These are phyloP conservation scores for Rhodotorula taiwanensis DNA, from an alignment of 768 basidiomycete genomes.

Conservation along the genomic window DNA sequence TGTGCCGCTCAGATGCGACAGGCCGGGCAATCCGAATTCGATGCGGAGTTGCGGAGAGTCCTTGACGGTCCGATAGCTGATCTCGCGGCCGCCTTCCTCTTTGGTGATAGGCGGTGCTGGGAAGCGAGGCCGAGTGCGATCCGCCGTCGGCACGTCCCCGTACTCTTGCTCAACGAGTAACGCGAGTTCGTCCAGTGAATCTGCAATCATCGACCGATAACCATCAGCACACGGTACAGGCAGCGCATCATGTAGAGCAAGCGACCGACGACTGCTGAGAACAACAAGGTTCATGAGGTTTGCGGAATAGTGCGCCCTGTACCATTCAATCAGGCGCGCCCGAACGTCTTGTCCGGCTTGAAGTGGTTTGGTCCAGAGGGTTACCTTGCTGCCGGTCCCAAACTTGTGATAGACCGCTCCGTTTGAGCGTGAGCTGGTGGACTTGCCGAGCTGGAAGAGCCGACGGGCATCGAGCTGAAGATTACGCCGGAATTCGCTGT, in stretches of 20 bases:
- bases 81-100: constrained; percentile 48
- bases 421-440: constrained; percentile 45
- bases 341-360: constrained; percentile 45
- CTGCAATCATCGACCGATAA: constrained; percentile 29
- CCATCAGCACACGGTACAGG: constrained; percentile 4
- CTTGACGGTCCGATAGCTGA: constrained; percentile 71
- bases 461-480: constrained; percentile 85
- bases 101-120: constrained; percentile 36
- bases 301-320: constrained; percentile 47
- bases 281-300: constrained; percentile 49
- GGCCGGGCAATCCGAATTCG: constrained; percentile 39
- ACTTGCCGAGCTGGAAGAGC: constrained; percentile 87
- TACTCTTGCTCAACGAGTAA: constrained; percentile 40
- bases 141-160: constrained; percentile 37
- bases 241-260: not conserved
- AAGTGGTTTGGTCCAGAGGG: constrained; percentile 47
- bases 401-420: constrained; percentile 48
- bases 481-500: constrained; percentile 97
- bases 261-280: constrained; percentile 44
- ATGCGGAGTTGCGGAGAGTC: constrained; percentile 45
- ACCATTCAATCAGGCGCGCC: constrained; percentile 48
- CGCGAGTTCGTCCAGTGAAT: constrained; percentile 40
- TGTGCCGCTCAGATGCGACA: not conserved
- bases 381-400: constrained; percentile 48
- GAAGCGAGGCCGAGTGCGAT: constrained; percentile 36